Base-by-base conservation (phyloP, 2,329 filamentous ascomycete species). In the Cladophialophora exuberans region DNA sequence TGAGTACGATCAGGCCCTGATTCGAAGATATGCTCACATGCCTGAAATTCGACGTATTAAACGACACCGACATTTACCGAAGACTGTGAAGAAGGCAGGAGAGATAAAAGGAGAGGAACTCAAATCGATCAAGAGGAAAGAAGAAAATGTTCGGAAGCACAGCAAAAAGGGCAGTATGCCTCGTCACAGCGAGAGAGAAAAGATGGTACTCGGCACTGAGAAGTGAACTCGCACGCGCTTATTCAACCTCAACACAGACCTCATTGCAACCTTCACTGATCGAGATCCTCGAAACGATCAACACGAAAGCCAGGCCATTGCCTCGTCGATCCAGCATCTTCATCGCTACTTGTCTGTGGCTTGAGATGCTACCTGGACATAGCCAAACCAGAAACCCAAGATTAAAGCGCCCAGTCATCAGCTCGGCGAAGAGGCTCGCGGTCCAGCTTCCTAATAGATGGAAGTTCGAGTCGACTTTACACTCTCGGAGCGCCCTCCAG, bases 131-230 rank as follows among this genome's bases (percentile, higher is more conserved):
- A 96, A 96, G 84, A 81, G 90, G 65, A 86, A 86, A 65, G 89
- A 96, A 67, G 94, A 99, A 79, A 99, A 99, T 70, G 89, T 96
- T 74, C 83, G 94, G 63, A 90, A 89, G 72, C 93, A 99, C 72
- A 88, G 85, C 55, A 90, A 88, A 78, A 93, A 94, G 78, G 87
- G 90, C 65, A 84, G 87, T 64, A 79, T 86, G 71, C 83, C 83
- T 72, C 79, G 89, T 65, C 82, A 83, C 71, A 85, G 84, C 61
- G 91, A 96, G 76, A 84, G 94, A 69, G 91, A 97, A 75, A 97
- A 97, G 83, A 93, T 95, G 82, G 81, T 99, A 54, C 69, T 97
- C 69, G 85, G 86, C 28, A 78, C 74, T 18, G 84, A 86, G 71
- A 75, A 85, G 70, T 87, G 73, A 69, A 13, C 13, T 15, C 13